A percentile compares a stretch with the other conserved stretches of the same genome.
Evolutionary conservation across 169 alveolate genomes (phyloP).

Genomic region (Eimeria falciformis): DNA sequence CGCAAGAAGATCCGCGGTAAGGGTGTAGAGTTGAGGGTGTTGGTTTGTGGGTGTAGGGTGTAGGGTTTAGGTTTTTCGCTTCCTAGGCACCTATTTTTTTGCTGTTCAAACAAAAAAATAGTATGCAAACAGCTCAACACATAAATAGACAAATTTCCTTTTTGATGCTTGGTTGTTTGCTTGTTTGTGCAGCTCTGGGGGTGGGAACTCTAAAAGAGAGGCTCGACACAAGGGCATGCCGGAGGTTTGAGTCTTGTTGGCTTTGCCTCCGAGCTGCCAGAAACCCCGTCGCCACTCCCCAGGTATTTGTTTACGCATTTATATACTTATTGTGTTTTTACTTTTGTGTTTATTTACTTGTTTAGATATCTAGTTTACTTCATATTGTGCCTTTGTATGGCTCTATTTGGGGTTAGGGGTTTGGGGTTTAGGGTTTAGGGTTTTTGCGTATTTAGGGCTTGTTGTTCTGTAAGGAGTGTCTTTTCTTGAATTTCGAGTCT

Average conservation of each 20-base stretch:
- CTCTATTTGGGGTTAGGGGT: neutral
- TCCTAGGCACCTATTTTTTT: neutral
- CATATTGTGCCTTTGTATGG: too few species aligned
- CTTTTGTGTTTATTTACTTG: neutral
- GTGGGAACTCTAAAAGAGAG: conserved; percentile 91
- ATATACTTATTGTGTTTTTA: neutral
- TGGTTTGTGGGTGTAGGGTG: too few species aligned
- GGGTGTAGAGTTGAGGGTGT: too few species aligned
- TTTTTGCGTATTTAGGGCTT: conserved; percentile 86
- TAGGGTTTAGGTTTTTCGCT: neutral
- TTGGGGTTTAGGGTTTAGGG: neutral
- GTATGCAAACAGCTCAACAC: neutral
- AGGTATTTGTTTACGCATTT: neutral
- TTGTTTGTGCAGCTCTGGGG: conserved; percentile 58
- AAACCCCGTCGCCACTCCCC: conserved; percentile 92
- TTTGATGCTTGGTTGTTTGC: neutral
- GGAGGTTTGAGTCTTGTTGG: conserved; percentile 93
- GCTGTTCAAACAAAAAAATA: neutral
- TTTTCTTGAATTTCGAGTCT: conserved; percentile 88
- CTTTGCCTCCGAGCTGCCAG: conserved; percentile 91
- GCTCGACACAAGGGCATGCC: conserved; percentile 93
- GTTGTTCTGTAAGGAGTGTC: conserved; percentile 94
- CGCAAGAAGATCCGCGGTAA: conserved; percentile 68
- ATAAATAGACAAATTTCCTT: neutral
- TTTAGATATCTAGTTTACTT: too few species aligned